These are phyloP conservation scores for Globisporangium acanthophoron DNA, from an alignment of 352 stramenopile species.

Conservation along the genomic window DNA sequence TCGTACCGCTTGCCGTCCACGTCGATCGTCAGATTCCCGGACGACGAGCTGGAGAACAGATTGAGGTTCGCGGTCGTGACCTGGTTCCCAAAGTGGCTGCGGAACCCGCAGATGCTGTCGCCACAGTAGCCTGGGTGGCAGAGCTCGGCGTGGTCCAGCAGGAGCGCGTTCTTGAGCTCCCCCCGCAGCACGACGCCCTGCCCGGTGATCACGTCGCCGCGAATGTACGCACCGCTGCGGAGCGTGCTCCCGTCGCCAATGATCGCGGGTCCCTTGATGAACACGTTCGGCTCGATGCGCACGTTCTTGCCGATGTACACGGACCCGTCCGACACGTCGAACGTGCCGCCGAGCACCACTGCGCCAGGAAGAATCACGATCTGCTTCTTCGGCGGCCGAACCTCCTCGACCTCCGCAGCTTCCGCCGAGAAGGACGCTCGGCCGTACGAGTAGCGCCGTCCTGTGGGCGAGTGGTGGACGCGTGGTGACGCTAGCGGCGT, in stretches of 20 bases:
- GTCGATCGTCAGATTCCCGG: conserved; percentile 26
- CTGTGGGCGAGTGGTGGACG: conserved; percentile 8
- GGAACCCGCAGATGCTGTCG: conserved; percentile 67
- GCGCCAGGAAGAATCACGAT: conserved; percentile 45
- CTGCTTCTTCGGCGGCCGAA: conserved; percentile 22
- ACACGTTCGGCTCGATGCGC: conserved; percentile 60
- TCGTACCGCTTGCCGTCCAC: conserved; percentile 38
- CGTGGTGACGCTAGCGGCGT: conserved; percentile 3
- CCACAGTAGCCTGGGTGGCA: conserved; percentile 71
- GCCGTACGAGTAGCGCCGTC: conserved; percentile 20
- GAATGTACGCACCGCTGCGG: conserved; percentile 61
- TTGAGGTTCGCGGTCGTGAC: conserved; percentile 75
- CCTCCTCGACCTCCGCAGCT: conserved; percentile 18
- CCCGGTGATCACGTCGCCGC: conserved; percentile 60
- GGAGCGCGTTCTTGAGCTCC: conserved; percentile 68
- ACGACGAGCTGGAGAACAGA: conserved; percentile 27
- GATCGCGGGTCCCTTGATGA: conserved; percentile 71
- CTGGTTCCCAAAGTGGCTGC: conserved; percentile 82
- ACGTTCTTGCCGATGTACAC: conserved; percentile 58
- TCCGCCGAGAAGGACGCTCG: conserved; percentile 25
- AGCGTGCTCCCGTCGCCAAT: conserved; percentile 58
- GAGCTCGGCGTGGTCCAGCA: conserved; percentile 69
- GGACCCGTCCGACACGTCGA: conserved; percentile 66
- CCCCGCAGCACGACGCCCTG: conserved; percentile 54
- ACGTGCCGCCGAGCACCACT: conserved; percentile 48